Evolutionary conservation across 2,329 filamentous ascomycete genomes (phyloP), one percentile per base, ranked within the genome.

Genomic region (Cadophora luteo-olivacea): DNA sequence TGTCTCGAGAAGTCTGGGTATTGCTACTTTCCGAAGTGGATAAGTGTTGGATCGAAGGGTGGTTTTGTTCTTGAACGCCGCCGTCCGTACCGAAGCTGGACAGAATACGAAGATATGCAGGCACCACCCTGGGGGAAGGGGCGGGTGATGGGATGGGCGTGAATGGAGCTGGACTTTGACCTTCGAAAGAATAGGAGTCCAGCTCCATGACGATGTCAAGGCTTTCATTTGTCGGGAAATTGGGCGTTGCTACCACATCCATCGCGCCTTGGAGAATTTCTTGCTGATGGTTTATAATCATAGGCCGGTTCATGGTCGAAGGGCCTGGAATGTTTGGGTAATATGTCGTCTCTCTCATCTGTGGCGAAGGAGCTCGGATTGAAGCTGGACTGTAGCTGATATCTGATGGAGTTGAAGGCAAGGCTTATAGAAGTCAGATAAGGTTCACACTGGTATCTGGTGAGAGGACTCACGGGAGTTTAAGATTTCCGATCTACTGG

Each of bases 391-490:
- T 55, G 24, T 64, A 67, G n/a, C 60, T 60, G 25, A 67, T 52
- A 24, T 67, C 60, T 51, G 65, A 67, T 4, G 65, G 65, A 1
- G 65, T 64, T 16, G 60, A 58, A 7, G 58, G 65, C 12, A 33
- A 12, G 38, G 65, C 65, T 64, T 24, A 3, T 11, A 48, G 3
- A 29, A 6, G 24, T 62, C 8, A 38, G 57, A 25, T 1, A 1
- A n/a, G 7, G 4, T 25, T 25, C 41, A 22, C 19, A 22, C 2
- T n/a, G 7, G 2, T 9, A 1, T 19, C n/a, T 22, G 16, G n/a
- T 7, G 3, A 16, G 5, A 54, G 2, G 2, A 55, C 58, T 22
- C 32, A 62, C 51, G 36, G 9, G 48, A 48, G 52, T 11, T 11
- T n/a, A 24, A 5, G 0, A 36, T 22, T 19, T 38, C 11, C 24